Evolutionary conservation across 1,284 basidiomycete genomes (phyloP).

Genomic region (Malassezia sp.): DNA sequence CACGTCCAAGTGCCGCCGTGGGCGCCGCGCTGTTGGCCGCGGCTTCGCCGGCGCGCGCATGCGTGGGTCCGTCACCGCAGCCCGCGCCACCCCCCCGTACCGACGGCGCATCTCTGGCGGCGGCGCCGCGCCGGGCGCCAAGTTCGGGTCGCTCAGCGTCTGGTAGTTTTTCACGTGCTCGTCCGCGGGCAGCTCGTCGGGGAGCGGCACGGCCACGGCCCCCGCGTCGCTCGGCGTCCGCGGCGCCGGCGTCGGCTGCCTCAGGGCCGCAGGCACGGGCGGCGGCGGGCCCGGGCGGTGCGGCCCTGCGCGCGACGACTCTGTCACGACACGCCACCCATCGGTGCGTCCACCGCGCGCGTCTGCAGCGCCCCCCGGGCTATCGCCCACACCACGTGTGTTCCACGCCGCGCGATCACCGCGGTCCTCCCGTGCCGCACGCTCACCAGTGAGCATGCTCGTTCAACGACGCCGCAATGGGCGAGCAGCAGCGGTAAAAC

Average conservation of each 20-base stretch:
- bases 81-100: slow-evolving; percentile 4
- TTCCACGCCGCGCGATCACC: too few relatives aligned
- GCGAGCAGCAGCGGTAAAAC: too few relatives aligned
- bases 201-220: too few relatives aligned
- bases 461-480: too few relatives aligned
- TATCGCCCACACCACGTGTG: too few relatives aligned
- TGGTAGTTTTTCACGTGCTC: slow-evolving; percentile 5
- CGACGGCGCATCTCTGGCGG: slow-evolving; percentile 9
- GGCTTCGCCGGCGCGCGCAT: background rate
- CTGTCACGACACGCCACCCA: too few relatives aligned
- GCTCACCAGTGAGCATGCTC: too few relatives aligned
- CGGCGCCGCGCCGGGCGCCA: too few relatives aligned
- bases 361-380: too few relatives aligned
- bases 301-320: background rate
- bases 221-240: too few relatives aligned
- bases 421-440: too few relatives aligned
- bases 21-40: background rate
- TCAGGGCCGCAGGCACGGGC: background rate
- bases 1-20: slow-evolving; percentile 3
- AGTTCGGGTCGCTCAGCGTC: slow-evolving; percentile 8
- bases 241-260: background rate
- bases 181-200: slow-evolving; percentile 1
- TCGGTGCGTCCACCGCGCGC: too few relatives aligned
- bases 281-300: background rate
- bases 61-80: slow-evolving; percentile 7